Evolutionary conservation across 2,329 filamentous ascomycete species (phyloP), one percentile per base, ranked within the genome.

Genomic region (Penicillium decumbens): DNA sequence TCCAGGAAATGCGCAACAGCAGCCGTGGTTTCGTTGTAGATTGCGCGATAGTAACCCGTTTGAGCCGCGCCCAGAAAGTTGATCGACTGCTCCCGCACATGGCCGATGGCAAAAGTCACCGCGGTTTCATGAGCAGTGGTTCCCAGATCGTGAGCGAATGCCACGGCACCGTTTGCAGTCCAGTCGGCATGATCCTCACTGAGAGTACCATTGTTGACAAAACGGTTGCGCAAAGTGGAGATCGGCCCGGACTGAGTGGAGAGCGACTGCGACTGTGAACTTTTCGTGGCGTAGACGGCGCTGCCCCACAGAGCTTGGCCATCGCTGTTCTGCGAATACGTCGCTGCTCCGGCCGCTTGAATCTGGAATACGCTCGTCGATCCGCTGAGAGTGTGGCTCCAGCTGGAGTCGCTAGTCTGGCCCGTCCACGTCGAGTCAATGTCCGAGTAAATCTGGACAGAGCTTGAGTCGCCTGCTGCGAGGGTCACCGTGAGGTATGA

Each of bases 371-470:
- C 46, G 15, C 60, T 57, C 8, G 67, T 64, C 9, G 51, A 47
- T 24, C 57, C 63, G 20, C 48, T 57, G 12, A 55, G 59, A 28
- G 59, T 55, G 46, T 59, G 57, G 15, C 49, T 56, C 53, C 59
- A 55, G 23, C 49, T 55, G 41, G 61, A 58, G 30, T 57, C 59
- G 15, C 47, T 55, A 4, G 60, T 56, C 20, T 67, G 63, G 5
- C 65, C 72, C 7, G 68, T 67, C 69, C 70, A 75, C 24, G 62
- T 65, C 23, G 66, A 63, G 50, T 72, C 70, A 37, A 74, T 71
- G 45, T 71, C 70, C 6, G 65, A 66, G 49, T 71, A 71, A 3
- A 74, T 60, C 48, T 74, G 70, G 7, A 74, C 61, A 8, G 57
- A 51, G 27, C 51, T 51, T 24, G 51, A 60, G 35, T 58, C 55